Evolutionary conservation across 2,329 filamentous ascomycete species (phyloP).

Genomic region (Beauveria brongniartii): DNA sequence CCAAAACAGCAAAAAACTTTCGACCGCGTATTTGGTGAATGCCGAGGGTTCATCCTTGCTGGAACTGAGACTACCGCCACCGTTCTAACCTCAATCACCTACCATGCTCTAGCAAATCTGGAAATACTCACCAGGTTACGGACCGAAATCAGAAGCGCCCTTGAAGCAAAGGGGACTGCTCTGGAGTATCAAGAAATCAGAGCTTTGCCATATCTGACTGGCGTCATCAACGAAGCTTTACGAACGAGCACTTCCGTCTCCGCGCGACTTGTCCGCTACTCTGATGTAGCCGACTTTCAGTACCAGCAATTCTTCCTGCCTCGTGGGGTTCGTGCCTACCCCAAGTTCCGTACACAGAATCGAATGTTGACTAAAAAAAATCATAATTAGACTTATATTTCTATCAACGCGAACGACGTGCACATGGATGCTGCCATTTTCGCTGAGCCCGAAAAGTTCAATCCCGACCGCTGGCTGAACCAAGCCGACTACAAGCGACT

Average conservation of each 20-base stretch:
- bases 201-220: not conserved
- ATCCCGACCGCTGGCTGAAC: not conserved
- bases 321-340: not conserved
- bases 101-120: not conserved
- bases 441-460: not conserved
- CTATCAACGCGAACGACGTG: not conserved
- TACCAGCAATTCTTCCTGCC: not conserved
- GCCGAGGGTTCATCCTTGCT: not conserved
- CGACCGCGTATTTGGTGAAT: not conserved
- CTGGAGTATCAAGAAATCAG: not conserved
- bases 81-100: not conserved
- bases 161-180: not conserved
- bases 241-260: not conserved
- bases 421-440: not conserved
- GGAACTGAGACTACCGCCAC: not conserved
- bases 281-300: not conserved
- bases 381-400: not conserved
- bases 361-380: not conserved
- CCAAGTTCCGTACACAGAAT: not conserved
- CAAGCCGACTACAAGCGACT: not conserved
- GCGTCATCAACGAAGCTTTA: not conserved
- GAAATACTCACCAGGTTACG: not conserved
- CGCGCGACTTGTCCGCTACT: not conserved
- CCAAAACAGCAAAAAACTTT: not conserved
- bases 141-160: not conserved